Percentiles rank a stretch among this genome's conserved stretches.
phyloP scores from a whole-genome alignment of 176 grass and related monocot species.

The barley (Hordeum vulgare) region DNA sequence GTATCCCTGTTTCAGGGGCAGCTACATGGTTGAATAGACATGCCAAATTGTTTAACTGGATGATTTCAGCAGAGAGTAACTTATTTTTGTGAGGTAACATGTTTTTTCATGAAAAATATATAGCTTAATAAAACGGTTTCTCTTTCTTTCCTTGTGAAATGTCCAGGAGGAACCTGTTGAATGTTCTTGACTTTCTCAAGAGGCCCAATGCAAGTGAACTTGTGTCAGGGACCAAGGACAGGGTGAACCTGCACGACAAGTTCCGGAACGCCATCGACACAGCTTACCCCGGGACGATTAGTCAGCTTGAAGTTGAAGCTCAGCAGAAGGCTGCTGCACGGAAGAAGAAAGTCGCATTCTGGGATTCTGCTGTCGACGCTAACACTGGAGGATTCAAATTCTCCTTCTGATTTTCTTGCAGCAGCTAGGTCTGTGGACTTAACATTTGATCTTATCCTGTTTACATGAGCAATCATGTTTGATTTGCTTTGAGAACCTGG shows the following conservation, averaged over 20 bases:
- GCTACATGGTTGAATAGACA: not conserved
- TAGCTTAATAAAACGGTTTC: not conserved
- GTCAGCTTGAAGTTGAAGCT: constrained; percentile 54
- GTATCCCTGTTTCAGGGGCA: not conserved
- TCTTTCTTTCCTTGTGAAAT: not conserved
- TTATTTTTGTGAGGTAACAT: not conserved
- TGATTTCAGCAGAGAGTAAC: not conserved
- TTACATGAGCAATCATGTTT: not conserved
- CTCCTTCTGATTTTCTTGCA: constrained; percentile 43
- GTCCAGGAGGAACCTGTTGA: constrained; percentile 85
- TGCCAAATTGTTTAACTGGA: not conserved
- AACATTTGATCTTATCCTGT: not conserved
- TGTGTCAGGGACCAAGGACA: constrained; percentile 80
- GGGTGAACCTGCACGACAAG: constrained; percentile 75
- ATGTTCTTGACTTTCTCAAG: constrained; percentile 84
- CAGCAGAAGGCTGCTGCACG: constrained; percentile 52
- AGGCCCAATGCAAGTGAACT: constrained; percentile 81
- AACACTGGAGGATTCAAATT: constrained; percentile 86
- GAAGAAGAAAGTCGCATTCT: constrained; percentile 67
- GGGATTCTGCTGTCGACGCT: constrained; percentile 69
- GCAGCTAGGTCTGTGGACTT: not conserved
- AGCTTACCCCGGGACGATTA: constrained; percentile 59
- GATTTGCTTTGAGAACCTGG: not conserved
- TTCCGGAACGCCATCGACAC: constrained; percentile 56
- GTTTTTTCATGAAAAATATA: not conserved